Conservation (phyloP, 768 basidiomycete genomes). For the Suillus clintonianus region DNA sequence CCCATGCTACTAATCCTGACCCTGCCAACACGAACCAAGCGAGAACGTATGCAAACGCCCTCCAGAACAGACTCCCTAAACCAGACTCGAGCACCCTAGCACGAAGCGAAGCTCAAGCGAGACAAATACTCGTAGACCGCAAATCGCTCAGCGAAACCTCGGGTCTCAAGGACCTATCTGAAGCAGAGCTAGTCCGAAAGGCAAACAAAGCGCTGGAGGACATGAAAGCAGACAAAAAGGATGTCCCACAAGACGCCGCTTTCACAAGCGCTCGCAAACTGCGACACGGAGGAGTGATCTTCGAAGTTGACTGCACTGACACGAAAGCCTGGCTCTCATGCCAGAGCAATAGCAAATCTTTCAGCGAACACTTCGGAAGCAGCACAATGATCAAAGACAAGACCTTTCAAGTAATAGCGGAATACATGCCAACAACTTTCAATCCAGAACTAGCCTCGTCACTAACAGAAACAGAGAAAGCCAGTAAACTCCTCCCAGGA, state of each 20-base stretch:
- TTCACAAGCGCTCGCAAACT: conserved; percentile 3
- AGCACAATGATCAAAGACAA: conserved; percentile 1
- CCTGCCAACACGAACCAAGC: too few relatives aligned
- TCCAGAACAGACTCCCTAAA: too few relatives aligned
- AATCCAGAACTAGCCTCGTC: too few relatives aligned
- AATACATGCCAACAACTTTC: too few relatives aligned
- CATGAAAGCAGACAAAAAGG: too few relatives aligned
- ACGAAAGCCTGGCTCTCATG: not conserved
- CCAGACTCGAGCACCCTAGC: too few relatives aligned
- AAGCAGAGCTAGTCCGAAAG: not conserved
- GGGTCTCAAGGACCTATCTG: not conserved
- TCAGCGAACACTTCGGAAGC: conserved; percentile 15
- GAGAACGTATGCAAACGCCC: too few relatives aligned
- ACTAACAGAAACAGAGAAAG: too few relatives aligned
- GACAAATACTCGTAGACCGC: not conserved
- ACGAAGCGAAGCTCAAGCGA: not conserved
- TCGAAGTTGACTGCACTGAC: conserved; percentile 7
- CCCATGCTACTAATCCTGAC: too few relatives aligned
- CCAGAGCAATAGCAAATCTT: conserved; percentile 4
- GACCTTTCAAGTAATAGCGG: too few relatives aligned
- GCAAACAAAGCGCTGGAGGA: not conserved
- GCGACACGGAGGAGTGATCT: conserved; percentile 10
- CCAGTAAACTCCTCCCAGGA: too few relatives aligned
- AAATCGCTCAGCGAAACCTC: not conserved
- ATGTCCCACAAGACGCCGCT: not conserved